A percentile compares a stretch with the other conserved stretches of the same genome.
Conservation (phyloP, 2,329 filamentous ascomycete species). For the Pestalotiopsis sp. region DNA sequence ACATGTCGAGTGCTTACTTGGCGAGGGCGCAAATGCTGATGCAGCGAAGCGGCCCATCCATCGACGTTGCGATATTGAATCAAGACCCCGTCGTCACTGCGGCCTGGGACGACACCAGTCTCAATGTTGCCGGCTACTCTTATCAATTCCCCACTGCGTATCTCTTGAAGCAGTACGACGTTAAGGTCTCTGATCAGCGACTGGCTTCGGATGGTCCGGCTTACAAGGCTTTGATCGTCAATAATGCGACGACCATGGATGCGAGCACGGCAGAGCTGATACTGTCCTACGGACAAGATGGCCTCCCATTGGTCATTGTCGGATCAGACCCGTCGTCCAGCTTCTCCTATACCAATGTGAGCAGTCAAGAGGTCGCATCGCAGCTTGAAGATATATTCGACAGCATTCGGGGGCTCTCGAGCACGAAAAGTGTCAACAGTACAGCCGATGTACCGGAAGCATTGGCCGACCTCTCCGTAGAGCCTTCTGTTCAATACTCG, state of each 20-base stretch:
- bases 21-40: neutral
- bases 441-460: neutral
- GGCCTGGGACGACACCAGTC: neutral
- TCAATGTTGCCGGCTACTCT: neutral
- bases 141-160: neutral
- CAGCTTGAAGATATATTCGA: neutral
- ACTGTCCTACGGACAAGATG: neutral
- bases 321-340: neutral
- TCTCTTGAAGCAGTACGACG: neutral
- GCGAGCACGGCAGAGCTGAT: neutral
- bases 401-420: neutral
- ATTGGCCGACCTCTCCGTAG: neutral
- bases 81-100: neutral
- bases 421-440: neutral
- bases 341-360: neutral
- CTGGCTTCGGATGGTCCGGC: neutral
- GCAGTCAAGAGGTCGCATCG: neutral
- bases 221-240: neutral
- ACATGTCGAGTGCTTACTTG: neutral
- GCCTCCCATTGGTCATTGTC: neutral
- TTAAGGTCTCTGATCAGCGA: neutral
- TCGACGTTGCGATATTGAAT: neutral
- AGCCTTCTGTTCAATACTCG: neutral
- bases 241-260: neutral
- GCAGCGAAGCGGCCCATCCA: neutral